Evolutionary conservation across 1,284 basidiomycete species (phyloP).

Genomic region (Leucoagaricus sp.): DNA sequence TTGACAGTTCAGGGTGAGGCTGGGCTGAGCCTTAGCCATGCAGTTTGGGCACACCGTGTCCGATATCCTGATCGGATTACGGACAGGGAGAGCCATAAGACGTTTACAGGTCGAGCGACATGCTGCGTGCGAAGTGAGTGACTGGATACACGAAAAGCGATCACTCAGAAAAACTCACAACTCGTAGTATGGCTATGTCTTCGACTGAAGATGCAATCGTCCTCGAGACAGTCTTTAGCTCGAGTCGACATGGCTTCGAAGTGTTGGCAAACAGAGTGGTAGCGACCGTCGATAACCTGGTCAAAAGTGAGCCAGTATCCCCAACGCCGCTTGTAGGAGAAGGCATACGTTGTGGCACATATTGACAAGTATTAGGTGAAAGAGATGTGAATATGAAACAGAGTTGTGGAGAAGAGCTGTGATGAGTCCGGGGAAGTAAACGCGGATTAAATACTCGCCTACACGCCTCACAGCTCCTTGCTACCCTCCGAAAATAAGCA

Average conservation of each 20-base stretch:
- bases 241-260: constrained; percentile 74
- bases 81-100: constrained; percentile 69
- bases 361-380: constrained; percentile 18
- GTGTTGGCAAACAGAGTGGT: constrained; percentile 71
- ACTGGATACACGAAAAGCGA: constrained; percentile 30
- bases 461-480: not conserved
- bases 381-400: constrained; percentile 11
- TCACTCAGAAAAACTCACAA: constrained; percentile 36
- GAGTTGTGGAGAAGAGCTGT: constrained; percentile 13
- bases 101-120: constrained; percentile 66
- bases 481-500: constrained; percentile 1
- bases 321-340: constrained; percentile 11
- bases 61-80: constrained; percentile 69
- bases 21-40: constrained; percentile 7
- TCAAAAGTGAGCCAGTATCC: not conserved
- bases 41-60: constrained; percentile 11
- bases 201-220: constrained; percentile 71
- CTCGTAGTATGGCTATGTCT: constrained; percentile 50
- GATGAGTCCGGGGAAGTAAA: constrained; percentile 17
- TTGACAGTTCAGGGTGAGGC: not conserved
- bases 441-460: constrained; percentile 13
- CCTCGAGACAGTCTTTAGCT: constrained; percentile 63
- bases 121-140: constrained; percentile 36
- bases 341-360: constrained; percentile 80
- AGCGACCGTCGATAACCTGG: constrained; percentile 78